Evolutionary conservation across 208 protist species (phyloP), one percentile per base, ranked within the genome.

Genomic region (Crithidia bombi): DNA sequence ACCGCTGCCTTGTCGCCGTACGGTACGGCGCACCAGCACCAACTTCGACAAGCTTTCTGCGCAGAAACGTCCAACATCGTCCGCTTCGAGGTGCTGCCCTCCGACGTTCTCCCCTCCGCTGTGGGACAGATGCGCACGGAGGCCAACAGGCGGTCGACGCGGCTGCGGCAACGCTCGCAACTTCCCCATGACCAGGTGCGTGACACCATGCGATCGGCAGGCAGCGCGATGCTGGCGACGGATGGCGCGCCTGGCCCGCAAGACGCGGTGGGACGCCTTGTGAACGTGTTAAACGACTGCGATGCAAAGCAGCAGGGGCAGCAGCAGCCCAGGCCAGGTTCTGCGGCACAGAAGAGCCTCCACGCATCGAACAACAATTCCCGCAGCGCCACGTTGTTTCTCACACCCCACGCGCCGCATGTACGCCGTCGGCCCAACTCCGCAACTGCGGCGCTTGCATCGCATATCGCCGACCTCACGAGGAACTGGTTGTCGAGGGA

Each of bases 221-320:
- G 33, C 25, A 56, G n/a, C 61, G 54, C 61, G 6, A n/a, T 35
- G 14, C 35, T 33, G 23, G 2, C 50, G 35, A 39, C 63, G 4
- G 63, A 58, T 0, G 44, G 11, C 44, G 12, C 28, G 0, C 4
- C 26, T 3, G 17, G 35, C 23, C 10, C 23, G n/a, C 32, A 59
- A 25, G 44, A 69, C 44, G 57, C 33, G 21, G 36, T 69, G 36
- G 55, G 61, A 10, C 70, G 70, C 25, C 30, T 76, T 9, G 46
- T 64, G 41, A 65, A 19, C 12, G 39, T 15, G 12, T 35, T 76
- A 5, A 65, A 49, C n/a, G 39, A 36, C 17, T 76, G 63, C 28
- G 44, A 64, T 2, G 19, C 35, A n/a, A n/a, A n/a, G 28, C 36
- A 49, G 25, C 55, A 57, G 19, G 33, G 17, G 6, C 41, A 28